A percentile compares a stretch with the other conserved stretches of the same genome.
Conservation (phyloP, 805 yeast genomes). For the Saccharomyces kudriavzevii region DNA sequence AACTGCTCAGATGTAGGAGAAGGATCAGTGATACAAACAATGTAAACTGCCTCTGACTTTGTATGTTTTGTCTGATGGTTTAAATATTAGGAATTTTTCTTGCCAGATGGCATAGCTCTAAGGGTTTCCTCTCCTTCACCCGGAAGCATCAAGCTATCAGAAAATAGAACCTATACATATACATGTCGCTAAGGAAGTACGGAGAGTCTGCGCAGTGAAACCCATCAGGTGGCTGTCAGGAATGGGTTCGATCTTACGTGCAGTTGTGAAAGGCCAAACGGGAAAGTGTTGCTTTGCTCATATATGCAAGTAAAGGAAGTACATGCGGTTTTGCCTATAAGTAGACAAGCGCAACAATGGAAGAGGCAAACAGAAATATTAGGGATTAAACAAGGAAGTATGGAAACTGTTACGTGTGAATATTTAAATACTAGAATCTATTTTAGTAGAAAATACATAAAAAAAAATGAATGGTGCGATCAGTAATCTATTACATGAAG, state of each 20-base stretch:
- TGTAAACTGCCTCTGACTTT: background rate
- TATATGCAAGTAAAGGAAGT: background rate
- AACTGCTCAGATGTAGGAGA: background rate
- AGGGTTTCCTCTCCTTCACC: conserved; percentile 2
- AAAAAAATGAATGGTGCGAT: background rate
- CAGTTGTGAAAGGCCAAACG: background rate
- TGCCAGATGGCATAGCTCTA: conserved; percentile 1
- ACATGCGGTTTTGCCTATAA: background rate
- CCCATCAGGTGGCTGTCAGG: background rate
- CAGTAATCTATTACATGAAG: background rate
- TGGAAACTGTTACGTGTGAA: background rate
- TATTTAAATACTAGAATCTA: background rate
- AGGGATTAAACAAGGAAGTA: background rate
- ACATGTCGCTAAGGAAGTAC: background rate
- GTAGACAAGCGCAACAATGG: background rate
- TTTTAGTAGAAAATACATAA: background rate
- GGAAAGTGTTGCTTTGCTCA: background rate
- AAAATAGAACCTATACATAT: background rate
- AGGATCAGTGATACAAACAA: background rate
- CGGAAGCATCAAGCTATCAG: background rate
- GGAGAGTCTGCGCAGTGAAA: background rate
- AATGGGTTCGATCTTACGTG: background rate
- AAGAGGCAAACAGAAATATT: background rate
- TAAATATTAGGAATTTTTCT: background rate
- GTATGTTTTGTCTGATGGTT: background rate